Evolutionary conservation across 805 yeast genomes (phyloP), one percentile per base, ranked within the genome.

Genomic region (Candida nanaspora): DNA sequence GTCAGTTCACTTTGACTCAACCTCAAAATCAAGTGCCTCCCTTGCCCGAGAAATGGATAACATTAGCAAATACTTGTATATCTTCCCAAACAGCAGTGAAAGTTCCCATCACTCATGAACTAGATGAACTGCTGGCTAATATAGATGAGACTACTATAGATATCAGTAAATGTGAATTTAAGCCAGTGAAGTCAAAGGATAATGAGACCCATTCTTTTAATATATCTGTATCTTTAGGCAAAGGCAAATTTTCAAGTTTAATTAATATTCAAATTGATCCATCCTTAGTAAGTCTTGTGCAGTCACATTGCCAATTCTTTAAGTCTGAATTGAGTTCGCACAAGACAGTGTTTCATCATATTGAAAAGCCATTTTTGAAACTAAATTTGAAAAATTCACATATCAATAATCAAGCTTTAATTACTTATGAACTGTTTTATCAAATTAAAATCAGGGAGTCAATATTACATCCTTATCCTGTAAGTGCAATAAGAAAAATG

Each of bases 401-500:
- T 33, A 21, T 21, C 10, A n/a, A 33, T 22, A n/a, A 22, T 33
- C 10, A 14, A 33, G 19, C 18, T 8, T 8, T 13, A 13, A 3
- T 25, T n/a, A 8, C 29, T 3, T 34, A 25, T n/a, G 27, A 26
- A 13, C 13, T 45, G 8, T 8, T 34, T 3, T 42, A 30, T 35
- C 18, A 25, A 19, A 30, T 49, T 14, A 38, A 35, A 14, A 13
- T 59, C 2, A 36, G 42, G 11, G 53, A 56, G 40, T 41, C 51
- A 3, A 36, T 60, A 2, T 40, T 45, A 25, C 20, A 35, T 18
- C 37, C 35, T 6, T 41, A 45, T 20, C 45, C 54, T 1, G 7
- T 41, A n/a, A 56, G 53, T 26, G 33, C 51, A 9, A 45, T 52
- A 13, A 37, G 39, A 20, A 46, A 42, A 18, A 23, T 59, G n/a